Conservation (phyloP, 2,329 filamentous ascomycete species). For the Alternaria novae-zelandiae region DNA sequence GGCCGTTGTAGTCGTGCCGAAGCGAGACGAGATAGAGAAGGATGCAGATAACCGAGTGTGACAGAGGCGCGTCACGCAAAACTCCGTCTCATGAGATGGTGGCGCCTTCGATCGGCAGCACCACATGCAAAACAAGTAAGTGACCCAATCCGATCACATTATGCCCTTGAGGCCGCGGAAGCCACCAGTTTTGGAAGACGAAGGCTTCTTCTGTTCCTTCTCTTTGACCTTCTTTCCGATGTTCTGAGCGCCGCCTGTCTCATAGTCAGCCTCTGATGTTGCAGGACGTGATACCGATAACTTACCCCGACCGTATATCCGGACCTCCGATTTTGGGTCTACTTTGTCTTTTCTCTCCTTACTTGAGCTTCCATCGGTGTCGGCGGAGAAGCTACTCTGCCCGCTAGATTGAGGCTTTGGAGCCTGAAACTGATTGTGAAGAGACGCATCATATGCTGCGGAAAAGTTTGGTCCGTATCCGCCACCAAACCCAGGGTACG, state of each 20-base stretch:
- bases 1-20: background rate
- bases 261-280: slow-evolving; percentile 41
- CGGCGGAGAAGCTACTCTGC: slow-evolving; percentile 51
- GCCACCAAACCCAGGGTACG: slow-evolving; percentile 34
- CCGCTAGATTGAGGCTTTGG: slow-evolving; percentile 39
- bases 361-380: slow-evolving; percentile 44
- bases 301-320: slow-evolving; percentile 63
- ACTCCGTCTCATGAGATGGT: background rate
- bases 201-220: slow-evolving; percentile 54
- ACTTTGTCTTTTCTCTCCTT: slow-evolving; percentile 53
- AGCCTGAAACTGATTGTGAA: slow-evolving; percentile 33
- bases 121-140: background rate
- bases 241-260: slow-evolving; percentile 59
- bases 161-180: slow-evolving; percentile 51
- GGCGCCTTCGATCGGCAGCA: background rate
- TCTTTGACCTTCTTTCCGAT: slow-evolving; percentile 61
- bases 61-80: background rate
- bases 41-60: slow-evolving; percentile 1
- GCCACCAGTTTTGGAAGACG: slow-evolving; percentile 48
- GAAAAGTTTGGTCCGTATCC: slow-evolving; percentile 35
- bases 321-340: slow-evolving; percentile 56
- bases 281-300: slow-evolving; percentile 9
- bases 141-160: slow-evolving; percentile 30
- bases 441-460: slow-evolving; percentile 40
- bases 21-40: background rate